phyloP scores from a whole-genome alignment of 768 basidiomycete species.

The Tricholomella constricta region DNA sequence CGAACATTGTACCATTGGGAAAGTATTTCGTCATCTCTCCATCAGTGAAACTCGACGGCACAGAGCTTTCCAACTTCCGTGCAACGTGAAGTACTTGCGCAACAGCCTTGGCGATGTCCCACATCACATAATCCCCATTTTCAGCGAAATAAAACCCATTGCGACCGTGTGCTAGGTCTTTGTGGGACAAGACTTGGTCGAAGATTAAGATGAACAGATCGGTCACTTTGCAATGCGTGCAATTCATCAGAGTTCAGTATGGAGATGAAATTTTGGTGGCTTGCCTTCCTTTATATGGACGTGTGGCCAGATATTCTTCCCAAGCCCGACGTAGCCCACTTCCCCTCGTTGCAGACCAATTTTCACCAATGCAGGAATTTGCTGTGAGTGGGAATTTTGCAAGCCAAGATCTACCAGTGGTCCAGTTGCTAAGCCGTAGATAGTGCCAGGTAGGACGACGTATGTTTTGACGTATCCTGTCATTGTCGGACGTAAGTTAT shows the following conservation, averaged over 20 bases:
- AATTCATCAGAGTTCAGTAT: not conserved
- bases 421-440: conserved; percentile 51
- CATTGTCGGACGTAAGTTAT: not conserved
- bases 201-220: conserved; percentile 47
- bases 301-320: conserved; percentile 55
- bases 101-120: conserved; percentile 39
- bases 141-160: conserved; percentile 53
- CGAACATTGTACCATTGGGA: conserved; percentile 32
- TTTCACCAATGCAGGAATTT: conserved; percentile 47
- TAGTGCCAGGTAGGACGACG: conserved; percentile 55
- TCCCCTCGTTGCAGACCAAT: conserved; percentile 43
- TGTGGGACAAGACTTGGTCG: conserved; percentile 34
- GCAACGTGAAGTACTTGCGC: conserved; percentile 34
- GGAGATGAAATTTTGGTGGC: not conserved
- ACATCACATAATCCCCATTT: conserved; percentile 45
- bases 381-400: conserved; percentile 50
- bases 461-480: conserved; percentile 31
- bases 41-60: conserved; percentile 46
- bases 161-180: conserved; percentile 40
- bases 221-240: conserved; percentile 32
- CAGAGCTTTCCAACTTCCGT: conserved; percentile 35
- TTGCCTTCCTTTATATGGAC: conserved; percentile 39
- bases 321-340: conserved; percentile 53
- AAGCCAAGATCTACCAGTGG: conserved; percentile 52
- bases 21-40: conserved; percentile 45